Evolutionary conservation across 2,329 filamentous ascomycete species (phyloP), one percentile per base, ranked within the genome.

Genomic region (Penicillium janthinellum): DNA sequence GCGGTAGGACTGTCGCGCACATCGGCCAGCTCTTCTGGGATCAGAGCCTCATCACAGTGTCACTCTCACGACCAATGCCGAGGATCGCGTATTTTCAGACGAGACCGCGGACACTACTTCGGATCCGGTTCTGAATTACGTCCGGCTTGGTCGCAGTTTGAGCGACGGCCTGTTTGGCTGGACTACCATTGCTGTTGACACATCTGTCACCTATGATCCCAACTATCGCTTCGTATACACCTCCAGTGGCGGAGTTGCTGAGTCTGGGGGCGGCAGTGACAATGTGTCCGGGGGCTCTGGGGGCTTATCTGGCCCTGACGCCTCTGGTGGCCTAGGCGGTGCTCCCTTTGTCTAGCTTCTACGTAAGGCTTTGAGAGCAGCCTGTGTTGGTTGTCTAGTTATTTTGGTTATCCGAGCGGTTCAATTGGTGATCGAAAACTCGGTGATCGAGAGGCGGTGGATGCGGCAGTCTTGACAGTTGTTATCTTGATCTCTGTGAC

Each of bases 21-120:
- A 79, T 87, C 44, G 86, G 86, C 17, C 86, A 89, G 70, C 67
- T 86, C 50, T 88, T 85, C 78, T 84, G 84, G 47, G 84, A 88
- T 67, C 81, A 87, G 68, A 75, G 76, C 60, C 78, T 88, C 11
- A 78, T 83, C 62, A 65, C 28, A 57, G 60, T 0, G 72, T 79
- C 42, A 35, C 57, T 1, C 56, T 75, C 15, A 79, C 75, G 5
- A 68, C 64, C 39, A 82, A 82, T 60, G 70, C 69, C 7, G 71
- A 77, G 5, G 79, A 82, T 62, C 55, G 62, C 15, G 73, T 84
- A 34, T 76, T 81, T 52, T 73, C 79, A n/a, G 72, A 74, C 61
- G 78, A 82, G 67, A 77, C 79, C 8, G 60, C 53, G 7, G 78
- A 77, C 55, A 79, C 77, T 7, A 79, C 80, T 39, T 82, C 81